Base-by-base conservation (phyloP, 2,329 filamentous ascomycete genomes). In the Penicillium italicum region DNA sequence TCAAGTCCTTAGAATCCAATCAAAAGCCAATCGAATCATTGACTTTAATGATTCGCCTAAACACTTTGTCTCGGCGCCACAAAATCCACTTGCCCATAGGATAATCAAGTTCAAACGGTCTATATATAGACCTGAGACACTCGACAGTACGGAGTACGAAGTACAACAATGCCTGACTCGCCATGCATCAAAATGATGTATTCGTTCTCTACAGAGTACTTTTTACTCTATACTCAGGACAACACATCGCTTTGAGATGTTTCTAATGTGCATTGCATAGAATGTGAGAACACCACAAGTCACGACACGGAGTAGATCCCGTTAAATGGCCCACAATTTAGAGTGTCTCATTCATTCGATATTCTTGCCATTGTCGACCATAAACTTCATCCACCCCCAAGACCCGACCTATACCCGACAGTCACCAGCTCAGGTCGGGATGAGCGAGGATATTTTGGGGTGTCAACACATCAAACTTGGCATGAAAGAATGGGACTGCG, bases 51-150 rank as follows among this genome's bases (percentile, higher is more conserved):
- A 40, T 31, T 49, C 34, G 24, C 34, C 37, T 16, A 41, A 49
- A 40, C 46, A 9, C 12, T 40, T 16, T 20, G 31, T 42, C 24
- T 49, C 18, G 34, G 10, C 31, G 18, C 22, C 14, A 24, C 24
- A 3, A 30, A 28, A 30, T 28, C 50, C 40, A 36, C 41, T 12
- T 12, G 16, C 1, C 26, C 28, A 22, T 31, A 26, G 26, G 24
- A 24, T 16, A 14, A 24, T 30, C 30, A 18, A 9, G 24, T 34
- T 24, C 44, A 20, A 34, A 22, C 14, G 11, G n/a, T 45, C 49
- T 52, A 52, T 46, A 52, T 31, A 37, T 52, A 52, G 40, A 45
- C 30, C 34, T 51, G 40, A 51, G 49, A 51, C 38, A 50, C 26
- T 20, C 3, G 24, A 24, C 24, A 24, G 24, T 24, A 24, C 5